phyloP scores from a whole-genome alignment of 2,329 filamentous ascomycete genomes.

The Aaosphaeria pasadenensis region DNA sequence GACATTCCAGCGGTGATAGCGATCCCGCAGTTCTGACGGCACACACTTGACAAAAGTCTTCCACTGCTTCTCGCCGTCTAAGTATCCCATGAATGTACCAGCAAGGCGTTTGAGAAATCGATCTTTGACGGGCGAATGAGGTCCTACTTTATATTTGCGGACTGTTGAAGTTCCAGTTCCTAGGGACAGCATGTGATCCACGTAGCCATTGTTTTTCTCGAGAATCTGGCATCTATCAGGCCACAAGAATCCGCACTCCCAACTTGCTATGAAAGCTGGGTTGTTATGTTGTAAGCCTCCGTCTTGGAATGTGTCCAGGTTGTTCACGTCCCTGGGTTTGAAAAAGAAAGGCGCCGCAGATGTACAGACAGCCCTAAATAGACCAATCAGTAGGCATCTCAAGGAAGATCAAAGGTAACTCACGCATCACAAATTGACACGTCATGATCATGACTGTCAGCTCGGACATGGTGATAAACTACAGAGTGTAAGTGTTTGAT shows the following conservation, averaged over 20 bases:
- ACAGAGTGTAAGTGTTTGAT: not conserved
- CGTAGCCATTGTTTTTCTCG: slow-evolving; percentile 2
- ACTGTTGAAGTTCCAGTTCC: slow-evolving; percentile 16
- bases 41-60: slow-evolving; percentile 13
- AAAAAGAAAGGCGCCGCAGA: slow-evolving; percentile 28
- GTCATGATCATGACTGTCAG: slow-evolving; percentile 12
- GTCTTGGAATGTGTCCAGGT: slow-evolving; percentile 24
- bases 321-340: slow-evolving; percentile 15
- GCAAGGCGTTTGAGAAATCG: slow-evolving; percentile 15
- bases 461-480: slow-evolving; percentile 17
- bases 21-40: slow-evolving; percentile 3
- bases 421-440: slow-evolving; percentile 21
- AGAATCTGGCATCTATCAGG: slow-evolving; percentile 11
- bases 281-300: slow-evolving; percentile 28
- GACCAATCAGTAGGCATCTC: too few species aligned
- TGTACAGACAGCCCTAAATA: slow-evolving; percentile 20
- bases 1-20: slow-evolving; percentile 21
- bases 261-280: slow-evolving; percentile 16
- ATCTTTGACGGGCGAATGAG: slow-evolving; percentile 17
- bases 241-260: slow-evolving; percentile 20
- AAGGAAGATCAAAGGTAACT: slow-evolving; percentile 1
- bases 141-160: slow-evolving; percentile 7
- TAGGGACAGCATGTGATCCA: slow-evolving; percentile 22
- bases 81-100: slow-evolving; percentile 13
- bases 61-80: slow-evolving; percentile 21